These are phyloP conservation scores for Penicillium sp. DNA, from an alignment of 2,329 filamentous ascomycete genomes.

Conservation along the genomic window DNA sequence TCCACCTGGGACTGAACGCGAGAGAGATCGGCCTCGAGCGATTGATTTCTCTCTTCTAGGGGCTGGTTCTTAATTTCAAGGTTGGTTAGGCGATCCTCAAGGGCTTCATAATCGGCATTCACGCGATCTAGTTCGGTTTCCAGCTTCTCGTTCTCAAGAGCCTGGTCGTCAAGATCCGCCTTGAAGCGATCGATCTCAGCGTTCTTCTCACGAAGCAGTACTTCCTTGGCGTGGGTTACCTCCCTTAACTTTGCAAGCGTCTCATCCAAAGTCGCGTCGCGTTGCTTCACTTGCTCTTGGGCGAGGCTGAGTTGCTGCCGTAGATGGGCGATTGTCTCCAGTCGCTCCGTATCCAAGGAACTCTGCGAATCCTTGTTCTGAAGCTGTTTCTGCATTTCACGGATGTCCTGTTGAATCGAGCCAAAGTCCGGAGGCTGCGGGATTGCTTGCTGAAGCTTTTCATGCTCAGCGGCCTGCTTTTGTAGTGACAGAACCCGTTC, in stretches of 20 bases:
- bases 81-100: slow-evolving; percentile 35
- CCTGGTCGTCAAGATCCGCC: slow-evolving; percentile 34
- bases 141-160: slow-evolving; percentile 36
- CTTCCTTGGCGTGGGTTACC: slow-evolving; percentile 31
- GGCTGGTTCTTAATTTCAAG: slow-evolving; percentile 37
- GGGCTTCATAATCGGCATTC: slow-evolving; percentile 32
- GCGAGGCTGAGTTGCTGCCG: slow-evolving; percentile 33
- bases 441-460: slow-evolving; percentile 23
- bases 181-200: slow-evolving; percentile 39
- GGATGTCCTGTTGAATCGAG: slow-evolving; percentile 32
- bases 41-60: slow-evolving; percentile 39
- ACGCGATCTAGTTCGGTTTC: slow-evolving; percentile 34
- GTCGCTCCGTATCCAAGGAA: slow-evolving; percentile 27
- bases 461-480: slow-evolving; percentile 28
- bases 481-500: slow-evolving; percentile 31
- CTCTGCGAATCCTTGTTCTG: slow-evolving; percentile 23
- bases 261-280: slow-evolving; percentile 36
- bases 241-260: slow-evolving; percentile 34
- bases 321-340: slow-evolving; percentile 33
- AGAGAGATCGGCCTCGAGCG: slow-evolving; percentile 36
- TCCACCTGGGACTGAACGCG: slow-evolving; percentile 37
- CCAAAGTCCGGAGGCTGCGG: slow-evolving; percentile 20
- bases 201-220: slow-evolving; percentile 37
- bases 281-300: slow-evolving; percentile 37
- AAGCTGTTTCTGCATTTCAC: slow-evolving; percentile 33